Base-by-base conservation (phyloP, 192 early-diverging fungal genomes). In the Coemansia sp. region DNA sequence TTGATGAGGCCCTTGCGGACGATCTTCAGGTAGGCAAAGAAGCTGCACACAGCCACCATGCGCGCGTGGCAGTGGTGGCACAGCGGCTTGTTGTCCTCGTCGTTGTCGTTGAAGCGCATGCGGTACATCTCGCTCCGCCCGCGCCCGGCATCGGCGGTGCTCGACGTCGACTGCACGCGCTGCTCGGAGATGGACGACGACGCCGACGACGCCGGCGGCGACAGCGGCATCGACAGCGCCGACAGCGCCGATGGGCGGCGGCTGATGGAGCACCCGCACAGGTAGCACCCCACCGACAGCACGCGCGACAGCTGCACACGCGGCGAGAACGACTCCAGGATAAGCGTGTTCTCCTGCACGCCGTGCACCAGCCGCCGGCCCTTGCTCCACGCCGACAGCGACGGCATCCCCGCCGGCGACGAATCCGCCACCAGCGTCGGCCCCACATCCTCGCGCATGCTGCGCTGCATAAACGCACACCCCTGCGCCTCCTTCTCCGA, bases 41-140 rank as follows among this genome's bases (percentile, higher is more conserved):
- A 81, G 73, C 78, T 81, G 73, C 78, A 81, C 59, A 81, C 70
- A 1, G 78, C 46, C 17, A 81, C 74, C 78, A 81, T 81, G 41
- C 78, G 78, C 10, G 41, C 63, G 39, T 81, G 78, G 64, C 73
- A 75, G 53, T 70, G 73, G 3, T 53, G 42, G 67, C 73, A 75
- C 66, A 81, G 63, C 24, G 78, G 73, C 66, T 81, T 81, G 67
- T 68, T 81, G 56, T 81, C 73, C 17, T 66, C 57, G 60, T 75
- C 78, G 70, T 72, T 68, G 63, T 72, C 73, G 54, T 68, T 70
- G 41, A 81, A 75, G 29, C 78, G 78, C 78, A 80, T 74, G 9
- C 78, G 69, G 62, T 66, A 75, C 69, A 75, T 69, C 60, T 64
- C 69, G 37, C 64, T 21, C 19, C 70, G 51, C 21, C 63, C 54